phyloP scores from a whole-genome alignment of 2,329 filamentous ascomycete species.

The Epichloe bromicola region DNA sequence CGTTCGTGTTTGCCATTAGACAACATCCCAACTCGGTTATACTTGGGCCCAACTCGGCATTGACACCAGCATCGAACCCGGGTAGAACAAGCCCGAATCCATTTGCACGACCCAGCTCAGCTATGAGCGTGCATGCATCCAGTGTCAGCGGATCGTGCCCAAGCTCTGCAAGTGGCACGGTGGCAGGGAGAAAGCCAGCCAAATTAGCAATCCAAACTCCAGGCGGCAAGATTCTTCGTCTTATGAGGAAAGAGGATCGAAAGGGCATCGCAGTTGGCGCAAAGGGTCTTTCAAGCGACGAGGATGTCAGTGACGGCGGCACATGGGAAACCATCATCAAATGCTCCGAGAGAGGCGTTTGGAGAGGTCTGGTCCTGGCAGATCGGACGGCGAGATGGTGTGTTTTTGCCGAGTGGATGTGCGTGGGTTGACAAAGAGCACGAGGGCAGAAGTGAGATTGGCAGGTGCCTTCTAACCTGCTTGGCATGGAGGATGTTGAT shows the following conservation, averaged over 20 bases:
- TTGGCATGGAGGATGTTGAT: background rate
- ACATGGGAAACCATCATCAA: conserved; percentile 88
- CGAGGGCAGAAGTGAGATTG: background rate
- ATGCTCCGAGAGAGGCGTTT: conserved; percentile 68
- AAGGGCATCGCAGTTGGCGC: conserved; percentile 36
- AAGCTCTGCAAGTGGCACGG: conserved; percentile 38
- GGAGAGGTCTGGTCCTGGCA: conserved; percentile 70
- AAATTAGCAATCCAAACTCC: conserved; percentile 93
- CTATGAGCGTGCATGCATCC: conserved; percentile 51
- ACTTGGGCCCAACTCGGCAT: conserved; percentile 18
- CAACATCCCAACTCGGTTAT: conserved; percentile 62
- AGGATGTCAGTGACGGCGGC: conserved; percentile 54
- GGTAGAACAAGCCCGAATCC: conserved; percentile 45
- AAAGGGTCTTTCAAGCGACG: conserved; percentile 29
- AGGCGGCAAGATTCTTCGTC: conserved; percentile 80
- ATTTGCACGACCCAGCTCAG: conserved; percentile 46
- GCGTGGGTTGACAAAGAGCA: conserved; percentile 24
- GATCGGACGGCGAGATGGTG: conserved; percentile 80
- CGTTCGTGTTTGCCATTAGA: conserved; percentile 90
- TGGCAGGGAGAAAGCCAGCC: conserved; percentile 66
- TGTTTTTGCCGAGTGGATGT: conserved; percentile 82
- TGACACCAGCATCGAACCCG: conserved; percentile 34
- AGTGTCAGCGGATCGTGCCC: conserved; percentile 45
- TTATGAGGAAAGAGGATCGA: conserved; percentile 69
- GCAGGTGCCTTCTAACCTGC: background rate